A percentile compares a stretch with the other conserved stretches of the same genome.
Conservation (phyloP, 352 stramenopile species). For the Plasmopara halstedii region DNA sequence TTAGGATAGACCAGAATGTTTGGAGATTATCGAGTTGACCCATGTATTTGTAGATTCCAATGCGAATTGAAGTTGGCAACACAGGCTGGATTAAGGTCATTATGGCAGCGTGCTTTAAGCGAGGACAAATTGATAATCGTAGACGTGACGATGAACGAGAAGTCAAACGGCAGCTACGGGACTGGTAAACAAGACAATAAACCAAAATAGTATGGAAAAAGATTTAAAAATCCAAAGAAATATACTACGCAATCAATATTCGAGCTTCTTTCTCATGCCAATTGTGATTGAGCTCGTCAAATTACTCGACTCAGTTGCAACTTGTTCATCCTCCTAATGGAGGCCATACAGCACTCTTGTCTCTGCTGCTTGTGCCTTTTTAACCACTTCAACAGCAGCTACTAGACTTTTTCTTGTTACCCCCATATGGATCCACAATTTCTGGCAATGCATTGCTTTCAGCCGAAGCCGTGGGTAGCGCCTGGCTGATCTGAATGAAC, state of each 20-base stretch:
- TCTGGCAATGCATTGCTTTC: conserved; percentile 81
- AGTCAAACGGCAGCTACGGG: conserved; percentile 64
- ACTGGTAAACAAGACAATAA: conserved; percentile 37
- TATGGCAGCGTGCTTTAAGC: conserved; percentile 59
- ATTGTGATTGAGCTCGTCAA: conserved; percentile 4
- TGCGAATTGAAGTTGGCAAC: conserved; percentile 60
- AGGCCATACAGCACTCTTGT: conserved; percentile 7
- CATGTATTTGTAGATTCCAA: conserved; percentile 42
- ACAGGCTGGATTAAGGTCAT: conserved; percentile 85
- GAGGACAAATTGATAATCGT: conserved; percentile 59
- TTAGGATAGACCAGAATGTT: background rate
- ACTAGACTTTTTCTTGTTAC: conserved; percentile 76
- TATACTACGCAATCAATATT: conserved; percentile 28
- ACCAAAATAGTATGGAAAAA: background rate
- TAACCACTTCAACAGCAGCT: conserved; percentile 55
- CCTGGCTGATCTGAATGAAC: conserved; percentile 89
- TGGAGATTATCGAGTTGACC: background rate
- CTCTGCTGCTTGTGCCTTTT: background rate
- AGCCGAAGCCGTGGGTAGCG: conserved; percentile 53
- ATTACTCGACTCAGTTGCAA: conserved; percentile 2
- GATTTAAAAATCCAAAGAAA: conserved; percentile 30
- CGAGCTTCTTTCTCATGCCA: conserved; percentile 8
- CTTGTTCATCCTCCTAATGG: conserved; percentile 4
- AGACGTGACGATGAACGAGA: conserved; percentile 69
- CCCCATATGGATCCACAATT: conserved; percentile 80